These are phyloP conservation scores for Margaritispora aquatica DNA, from an alignment of 495 filamentous ascomycete genomes.

Conservation along the genomic window DNA sequence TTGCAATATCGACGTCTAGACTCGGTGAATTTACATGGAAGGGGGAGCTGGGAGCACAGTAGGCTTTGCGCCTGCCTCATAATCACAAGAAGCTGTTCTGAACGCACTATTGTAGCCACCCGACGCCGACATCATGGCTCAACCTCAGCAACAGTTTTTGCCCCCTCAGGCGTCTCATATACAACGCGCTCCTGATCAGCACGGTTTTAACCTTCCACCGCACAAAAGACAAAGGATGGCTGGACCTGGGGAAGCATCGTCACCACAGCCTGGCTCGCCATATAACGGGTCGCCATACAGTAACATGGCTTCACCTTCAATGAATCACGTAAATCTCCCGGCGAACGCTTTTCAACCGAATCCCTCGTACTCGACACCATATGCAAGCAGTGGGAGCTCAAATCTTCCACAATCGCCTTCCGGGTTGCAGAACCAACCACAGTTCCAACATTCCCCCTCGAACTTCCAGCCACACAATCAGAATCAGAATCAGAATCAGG, in stretches of 20 bases:
- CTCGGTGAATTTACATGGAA: slow-evolving; percentile 13
- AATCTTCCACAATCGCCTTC: slow-evolving; percentile 16
- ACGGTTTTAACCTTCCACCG: slow-evolving; percentile 28
- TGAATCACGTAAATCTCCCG: slow-evolving; percentile 24
- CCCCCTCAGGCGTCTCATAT: slow-evolving; percentile 42
- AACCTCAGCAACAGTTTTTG: slow-evolving; percentile 49
- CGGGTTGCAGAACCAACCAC: slow-evolving; percentile 1
- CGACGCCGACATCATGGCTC: slow-evolving; percentile 49
- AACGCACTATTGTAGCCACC: background rate
- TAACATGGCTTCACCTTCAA: slow-evolving; percentile 21
- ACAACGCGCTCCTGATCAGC: slow-evolving; percentile 45
- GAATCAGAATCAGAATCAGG: slow-evolving; percentile 21
- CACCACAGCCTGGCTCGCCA: slow-evolving; percentile 41
- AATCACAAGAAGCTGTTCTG: slow-evolving; percentile 14
- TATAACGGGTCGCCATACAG: slow-evolving; percentile 39
- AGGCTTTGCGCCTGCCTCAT: slow-evolving; percentile 28
- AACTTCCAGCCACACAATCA: slow-evolving; percentile 21
- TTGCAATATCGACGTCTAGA: background rate
- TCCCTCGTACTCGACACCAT: slow-evolving; percentile 24
- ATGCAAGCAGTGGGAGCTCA: slow-evolving; percentile 19
- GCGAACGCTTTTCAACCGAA: slow-evolving; percentile 20
- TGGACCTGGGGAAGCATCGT: slow-evolving; percentile 54
- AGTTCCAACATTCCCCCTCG: slow-evolving; percentile 20
- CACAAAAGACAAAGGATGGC: slow-evolving; percentile 59
- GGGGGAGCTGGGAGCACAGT: slow-evolving; percentile 26